Percentiles rank a stretch among this genome's conserved stretches.
Evolutionary conservation across 1,284 basidiomycete species (phyloP).

Genomic region (Heterobasidion occidentale): DNA sequence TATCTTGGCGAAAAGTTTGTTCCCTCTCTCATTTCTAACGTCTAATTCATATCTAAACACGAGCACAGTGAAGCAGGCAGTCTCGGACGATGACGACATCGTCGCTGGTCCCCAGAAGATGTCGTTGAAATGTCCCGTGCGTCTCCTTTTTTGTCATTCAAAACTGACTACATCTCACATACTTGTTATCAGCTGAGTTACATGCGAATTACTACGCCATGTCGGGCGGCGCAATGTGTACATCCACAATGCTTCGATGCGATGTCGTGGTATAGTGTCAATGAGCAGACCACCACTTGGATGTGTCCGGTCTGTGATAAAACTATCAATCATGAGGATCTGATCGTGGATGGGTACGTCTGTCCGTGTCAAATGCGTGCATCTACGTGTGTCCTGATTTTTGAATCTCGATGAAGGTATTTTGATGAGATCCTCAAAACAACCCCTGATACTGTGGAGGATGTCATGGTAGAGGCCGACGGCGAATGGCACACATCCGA

Average conservation of each 20-base stretch:
- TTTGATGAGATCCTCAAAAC: conserved; percentile 76
- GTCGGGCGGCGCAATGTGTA: conserved; percentile 79
- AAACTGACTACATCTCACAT: not conserved
- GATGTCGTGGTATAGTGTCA: conserved; percentile 88
- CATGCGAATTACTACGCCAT: conserved; percentile 79
- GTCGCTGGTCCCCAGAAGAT: conserved; percentile 81
- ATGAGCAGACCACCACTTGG: conserved; percentile 96
- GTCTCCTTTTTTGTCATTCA: conserved; percentile 22
- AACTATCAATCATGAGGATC: conserved; percentile 68
- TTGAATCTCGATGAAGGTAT: conserved; percentile 41
- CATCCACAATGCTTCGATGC: conserved; percentile 98
- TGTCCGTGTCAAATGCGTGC: conserved; percentile 2
- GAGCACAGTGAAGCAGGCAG: conserved; percentile 48
- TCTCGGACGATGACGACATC: conserved; percentile 79
- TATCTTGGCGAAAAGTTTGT: conserved; percentile 50
- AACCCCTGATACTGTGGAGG: conserved; percentile 77
- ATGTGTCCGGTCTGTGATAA: conserved; percentile 93
- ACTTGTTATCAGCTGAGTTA: conserved; percentile 65
- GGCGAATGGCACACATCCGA: conserved; percentile 94
- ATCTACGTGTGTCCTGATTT: not conserved
- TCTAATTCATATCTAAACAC: not conserved
- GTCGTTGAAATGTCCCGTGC: conserved; percentile 86
- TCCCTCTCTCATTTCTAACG: not conserved
- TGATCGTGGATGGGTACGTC: conserved; percentile 89
- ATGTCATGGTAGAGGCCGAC: conserved; percentile 89